Percentiles rank a stretch among this genome's conserved stretches.
phyloP scores from a whole-genome alignment of 1,284 basidiomycete genomes.

The Tetrapyrgos nigripes region DNA sequence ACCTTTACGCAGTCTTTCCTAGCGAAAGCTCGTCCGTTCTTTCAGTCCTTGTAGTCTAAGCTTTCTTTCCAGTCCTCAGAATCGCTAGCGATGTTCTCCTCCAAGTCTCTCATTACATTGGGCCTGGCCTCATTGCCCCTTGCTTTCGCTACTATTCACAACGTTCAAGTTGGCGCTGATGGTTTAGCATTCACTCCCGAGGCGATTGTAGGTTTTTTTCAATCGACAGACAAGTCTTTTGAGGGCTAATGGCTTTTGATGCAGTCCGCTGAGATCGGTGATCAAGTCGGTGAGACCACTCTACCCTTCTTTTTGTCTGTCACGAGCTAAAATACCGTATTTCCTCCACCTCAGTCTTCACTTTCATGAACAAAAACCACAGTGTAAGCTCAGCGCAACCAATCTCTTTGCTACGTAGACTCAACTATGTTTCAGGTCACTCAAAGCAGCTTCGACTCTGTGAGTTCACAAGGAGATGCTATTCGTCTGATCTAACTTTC shows the following conservation, averaged over 20 bases:
- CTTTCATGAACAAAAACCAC: conserved; percentile 28
- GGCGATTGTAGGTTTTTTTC: conserved; percentile 38
- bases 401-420: neutral
- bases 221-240: neutral
- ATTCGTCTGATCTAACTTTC: neutral
- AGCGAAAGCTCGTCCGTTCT: conserved; percentile 33
- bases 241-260: neutral
- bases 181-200: conserved; percentile 38
- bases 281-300: conserved; percentile 35
- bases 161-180: conserved; percentile 45
- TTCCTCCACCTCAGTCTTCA: conserved; percentile 31
- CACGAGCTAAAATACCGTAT: too few species aligned
- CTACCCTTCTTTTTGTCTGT: too few species aligned
- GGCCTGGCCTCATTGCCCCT: conserved; percentile 28
- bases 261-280: conserved; percentile 40
- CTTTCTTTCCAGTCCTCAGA: conserved; percentile 24
- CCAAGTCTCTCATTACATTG: conserved; percentile 26
- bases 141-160: conserved; percentile 33
- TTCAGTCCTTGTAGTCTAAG: conserved; percentile 18
- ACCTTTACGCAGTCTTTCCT: conserved; percentile 13
- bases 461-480: conserved; percentile 32
- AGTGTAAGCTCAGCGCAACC: conserved; percentile 20
- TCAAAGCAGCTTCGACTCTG: conserved; percentile 49
- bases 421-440: neutral
- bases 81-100: conserved; percentile 36